These are phyloP conservation scores for Coniella lustricola DNA, from an alignment of 2,329 filamentous ascomycete genomes.

Conservation along the genomic window DNA sequence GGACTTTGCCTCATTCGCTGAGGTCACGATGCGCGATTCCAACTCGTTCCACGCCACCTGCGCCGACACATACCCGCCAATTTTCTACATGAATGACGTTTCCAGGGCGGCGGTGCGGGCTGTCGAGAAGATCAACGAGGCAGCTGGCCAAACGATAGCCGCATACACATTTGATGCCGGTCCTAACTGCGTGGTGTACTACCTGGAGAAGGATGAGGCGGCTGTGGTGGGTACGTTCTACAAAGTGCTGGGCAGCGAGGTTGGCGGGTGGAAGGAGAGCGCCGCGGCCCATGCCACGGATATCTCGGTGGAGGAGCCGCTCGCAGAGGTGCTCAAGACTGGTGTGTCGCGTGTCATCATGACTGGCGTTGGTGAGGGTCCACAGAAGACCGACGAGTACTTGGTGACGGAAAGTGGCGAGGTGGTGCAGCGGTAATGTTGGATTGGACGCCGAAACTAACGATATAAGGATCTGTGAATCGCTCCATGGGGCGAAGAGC, in stretches of 20 bases:
- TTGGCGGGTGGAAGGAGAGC: conserved; percentile 66
- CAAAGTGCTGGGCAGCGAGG: conserved; percentile 46
- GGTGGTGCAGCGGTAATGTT: conserved; percentile 27
- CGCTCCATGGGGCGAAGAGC: no score
- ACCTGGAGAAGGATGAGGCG: conserved; percentile 69
- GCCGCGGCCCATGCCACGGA: conserved; percentile 41
- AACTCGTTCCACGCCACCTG: conserved; percentile 97
- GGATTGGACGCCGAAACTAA: no score
- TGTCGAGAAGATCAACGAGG: conserved; percentile 81
- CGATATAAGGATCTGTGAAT: no score
- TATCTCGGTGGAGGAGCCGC: conserved; percentile 56
- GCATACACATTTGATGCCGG: conserved; percentile 98
- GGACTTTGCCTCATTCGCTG: conserved; percentile 82
- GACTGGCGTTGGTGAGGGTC: conserved; percentile 87
- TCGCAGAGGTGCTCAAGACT: conserved; percentile 60
- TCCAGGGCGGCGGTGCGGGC: conserved; percentile 79
- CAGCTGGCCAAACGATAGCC: conserved; percentile 70
- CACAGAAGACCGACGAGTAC: conserved; percentile 69
- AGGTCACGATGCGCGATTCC: conserved; percentile 91
- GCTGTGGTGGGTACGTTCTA: conserved; percentile 74
- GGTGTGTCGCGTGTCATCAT: conserved; percentile 86
- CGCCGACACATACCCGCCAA: conserved; percentile 90
- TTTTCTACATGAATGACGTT: conserved; percentile 97
- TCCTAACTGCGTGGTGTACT: conserved; percentile 95
- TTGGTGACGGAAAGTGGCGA: conserved; percentile 63